A percentile compares a stretch with the other conserved stretches of the same genome.
Evolutionary conservation across 768 basidiomycete species (phyloP).

Genomic region (Guyanaporus albipodus): DNA sequence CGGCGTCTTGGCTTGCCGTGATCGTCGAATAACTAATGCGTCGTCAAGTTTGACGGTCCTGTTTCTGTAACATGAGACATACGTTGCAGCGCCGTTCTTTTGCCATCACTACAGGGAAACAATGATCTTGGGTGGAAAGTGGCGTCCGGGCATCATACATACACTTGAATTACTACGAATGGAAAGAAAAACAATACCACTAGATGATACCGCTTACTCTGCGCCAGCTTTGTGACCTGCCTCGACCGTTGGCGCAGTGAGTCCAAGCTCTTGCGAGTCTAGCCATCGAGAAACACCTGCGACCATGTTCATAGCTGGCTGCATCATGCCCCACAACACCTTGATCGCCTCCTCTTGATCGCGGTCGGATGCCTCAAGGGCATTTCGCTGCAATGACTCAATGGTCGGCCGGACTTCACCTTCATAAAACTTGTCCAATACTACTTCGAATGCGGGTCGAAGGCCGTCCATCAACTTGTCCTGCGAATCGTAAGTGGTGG

Average conservation of each 20-base stretch:
- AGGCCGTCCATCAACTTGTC: conserved; percentile 19
- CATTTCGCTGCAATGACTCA: conserved; percentile 6
- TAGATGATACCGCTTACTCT: too few species aligned
- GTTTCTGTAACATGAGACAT: conserved; percentile 8
- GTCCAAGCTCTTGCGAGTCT: conserved; percentile 26
- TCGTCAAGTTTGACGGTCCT: conserved; percentile 4
- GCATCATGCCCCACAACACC: conserved; percentile 26
- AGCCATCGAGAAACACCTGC: conserved; percentile 28
- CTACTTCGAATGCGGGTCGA: conserved; percentile 16
- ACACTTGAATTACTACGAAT: conserved; percentile 15
- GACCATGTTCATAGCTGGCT: conserved; percentile 32
- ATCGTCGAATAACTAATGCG: conserved; percentile 28
- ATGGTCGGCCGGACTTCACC: conserved; percentile 21
- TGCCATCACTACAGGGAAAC: background rate
- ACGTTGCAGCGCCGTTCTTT: conserved; percentile 32
- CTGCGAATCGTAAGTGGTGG: background rate
- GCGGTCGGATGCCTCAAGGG: conserved; percentile 13
- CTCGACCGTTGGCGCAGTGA: conserved; percentile 19
- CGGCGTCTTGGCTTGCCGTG: conserved; percentile 22
- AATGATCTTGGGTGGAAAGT: too few species aligned
- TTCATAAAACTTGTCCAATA: conserved; percentile 22
- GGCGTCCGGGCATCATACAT: conserved; percentile 17
- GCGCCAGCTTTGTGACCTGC: too few species aligned
- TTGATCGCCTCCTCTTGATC: conserved; percentile 21
- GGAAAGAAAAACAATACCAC: too few species aligned